Conservation (phyloP, 2,329 filamentous ascomycete species). For the Colletotrichum brevisporum region DNA sequence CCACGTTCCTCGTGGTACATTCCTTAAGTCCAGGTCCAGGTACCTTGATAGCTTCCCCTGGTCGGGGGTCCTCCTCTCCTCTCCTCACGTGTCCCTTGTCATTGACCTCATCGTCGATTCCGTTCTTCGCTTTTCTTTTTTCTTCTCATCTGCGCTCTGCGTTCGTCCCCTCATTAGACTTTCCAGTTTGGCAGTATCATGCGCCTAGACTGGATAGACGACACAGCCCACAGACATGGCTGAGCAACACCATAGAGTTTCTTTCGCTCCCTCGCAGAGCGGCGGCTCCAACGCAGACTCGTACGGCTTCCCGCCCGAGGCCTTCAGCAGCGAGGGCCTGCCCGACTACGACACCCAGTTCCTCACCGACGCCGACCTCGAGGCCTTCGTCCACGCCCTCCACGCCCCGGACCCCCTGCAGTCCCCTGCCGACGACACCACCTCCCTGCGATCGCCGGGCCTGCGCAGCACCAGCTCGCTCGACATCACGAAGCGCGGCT, state of each 20-base stretch:
- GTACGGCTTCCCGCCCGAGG: slow-evolving; percentile 73
- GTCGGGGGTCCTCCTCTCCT: not conserved
- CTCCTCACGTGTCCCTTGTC: not conserved
- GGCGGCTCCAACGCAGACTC: slow-evolving; percentile 42
- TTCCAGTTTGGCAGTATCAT: slow-evolving; percentile 30
- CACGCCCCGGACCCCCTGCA: slow-evolving; percentile 84
- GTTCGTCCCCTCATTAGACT: slow-evolving; percentile 5
- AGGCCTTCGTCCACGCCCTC: slow-evolving; percentile 85
- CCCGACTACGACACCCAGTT: slow-evolving; percentile 89
- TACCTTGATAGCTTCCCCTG: not conserved
- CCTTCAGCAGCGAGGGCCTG: slow-evolving; percentile 77
- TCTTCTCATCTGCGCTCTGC: not conserved
- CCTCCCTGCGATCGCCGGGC: slow-evolving; percentile 57
- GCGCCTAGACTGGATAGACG: slow-evolving; percentile 21
- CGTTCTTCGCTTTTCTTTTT: slow-evolving; percentile 3
- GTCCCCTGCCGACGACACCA: slow-evolving; percentile 69
- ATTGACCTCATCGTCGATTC: not conserved
- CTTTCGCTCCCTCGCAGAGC: slow-evolving; percentile 44
- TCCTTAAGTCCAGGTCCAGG: too few relatives aligned
- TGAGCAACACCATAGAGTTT: slow-evolving; percentile 39
- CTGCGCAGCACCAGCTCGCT: slow-evolving; percentile 57
- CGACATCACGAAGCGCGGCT: slow-evolving; percentile 59
- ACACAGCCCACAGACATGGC: slow-evolving; percentile 41
- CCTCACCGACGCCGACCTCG: slow-evolving; percentile 78
- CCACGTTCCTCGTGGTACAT: too few relatives aligned